Evolutionary conservation across 1,284 basidiomycete genomes (phyloP).

Genomic region (Rhodotorula sp.): DNA sequence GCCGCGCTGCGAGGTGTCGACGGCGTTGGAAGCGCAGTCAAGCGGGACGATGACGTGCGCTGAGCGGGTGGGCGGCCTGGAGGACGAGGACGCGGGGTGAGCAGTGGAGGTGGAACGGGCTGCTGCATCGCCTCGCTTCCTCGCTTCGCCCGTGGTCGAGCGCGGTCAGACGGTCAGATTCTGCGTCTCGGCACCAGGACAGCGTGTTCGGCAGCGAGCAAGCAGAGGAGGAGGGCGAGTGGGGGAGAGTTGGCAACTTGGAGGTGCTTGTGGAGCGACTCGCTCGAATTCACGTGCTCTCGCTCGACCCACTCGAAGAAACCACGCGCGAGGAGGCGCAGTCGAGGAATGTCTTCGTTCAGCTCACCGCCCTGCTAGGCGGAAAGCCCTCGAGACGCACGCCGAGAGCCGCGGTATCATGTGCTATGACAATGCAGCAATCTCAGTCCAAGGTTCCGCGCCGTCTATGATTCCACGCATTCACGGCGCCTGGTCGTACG

Average conservation of each 20-base stretch:
- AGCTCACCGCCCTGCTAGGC: too few relatives aligned
- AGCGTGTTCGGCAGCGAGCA: too few relatives aligned
- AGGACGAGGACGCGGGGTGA: not conserved
- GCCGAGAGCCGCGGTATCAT: not conserved
- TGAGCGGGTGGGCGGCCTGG: not conserved
- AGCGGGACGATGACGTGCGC: not conserved
- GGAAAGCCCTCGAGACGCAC: not conserved
- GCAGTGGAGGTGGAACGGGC: not conserved
- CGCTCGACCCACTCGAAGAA: too few relatives aligned
- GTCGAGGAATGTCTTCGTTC: too few relatives aligned
- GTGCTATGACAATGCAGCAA: not conserved
- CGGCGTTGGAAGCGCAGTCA: conserved; percentile 14
- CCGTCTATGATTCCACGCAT: not conserved
- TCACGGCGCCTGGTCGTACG: conserved; percentile 14
- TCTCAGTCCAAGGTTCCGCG: not conserved
- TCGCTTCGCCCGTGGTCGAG: not conserved
- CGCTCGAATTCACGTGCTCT: too few relatives aligned
- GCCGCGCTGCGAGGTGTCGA: conserved; percentile 7
- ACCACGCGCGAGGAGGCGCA: too few relatives aligned
- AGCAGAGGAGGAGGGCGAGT: too few relatives aligned
- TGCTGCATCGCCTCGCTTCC: not conserved
- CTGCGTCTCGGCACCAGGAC: too few relatives aligned
- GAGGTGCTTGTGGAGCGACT: too few relatives aligned
- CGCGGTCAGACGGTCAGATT: too few relatives aligned
- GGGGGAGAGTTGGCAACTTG: too few relatives aligned